Conservation (phyloP, 805 yeast genomes). For the Kluyveromyces lactis region DNA sequence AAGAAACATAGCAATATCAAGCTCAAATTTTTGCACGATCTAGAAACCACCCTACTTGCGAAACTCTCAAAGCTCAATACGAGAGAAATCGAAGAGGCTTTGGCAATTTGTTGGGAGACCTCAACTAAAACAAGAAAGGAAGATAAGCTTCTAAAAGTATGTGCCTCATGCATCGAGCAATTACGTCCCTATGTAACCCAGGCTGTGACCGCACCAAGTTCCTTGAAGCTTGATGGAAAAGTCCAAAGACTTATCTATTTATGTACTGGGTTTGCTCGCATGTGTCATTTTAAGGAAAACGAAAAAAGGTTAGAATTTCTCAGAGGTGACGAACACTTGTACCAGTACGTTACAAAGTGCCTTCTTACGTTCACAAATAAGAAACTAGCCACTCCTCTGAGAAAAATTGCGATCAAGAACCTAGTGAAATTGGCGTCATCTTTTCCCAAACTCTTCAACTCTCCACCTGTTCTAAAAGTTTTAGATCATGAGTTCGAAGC, state of each 20-base stretch:
- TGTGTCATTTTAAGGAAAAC: slow-evolving; percentile 50
- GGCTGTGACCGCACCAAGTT: slow-evolving; percentile 18
- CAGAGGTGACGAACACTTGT: slow-evolving; percentile 44
- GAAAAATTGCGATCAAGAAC: slow-evolving; percentile 48
- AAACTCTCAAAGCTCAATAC: slow-evolving; percentile 52
- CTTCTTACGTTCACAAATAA: slow-evolving; percentile 45
- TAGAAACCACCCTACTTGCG: slow-evolving; percentile 45
- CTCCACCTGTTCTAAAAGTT: slow-evolving; percentile 43
- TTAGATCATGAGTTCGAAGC: slow-evolving; percentile 42
- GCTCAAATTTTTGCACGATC: slow-evolving; percentile 39
- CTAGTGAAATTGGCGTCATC: slow-evolving; percentile 50
- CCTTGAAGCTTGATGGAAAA: slow-evolving; percentile 32
- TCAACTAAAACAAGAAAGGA: slow-evolving; percentile 40
- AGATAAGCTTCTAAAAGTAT: slow-evolving; percentile 48
- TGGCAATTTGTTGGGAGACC: slow-evolving; percentile 59
- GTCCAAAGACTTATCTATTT: slow-evolving; percentile 51
- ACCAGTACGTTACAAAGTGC: slow-evolving; percentile 50
- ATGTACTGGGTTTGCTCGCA: slow-evolving; percentile 63
- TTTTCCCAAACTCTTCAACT: slow-evolving; percentile 59
- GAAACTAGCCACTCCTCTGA: slow-evolving; percentile 28
- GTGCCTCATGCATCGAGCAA: slow-evolving; percentile 49
- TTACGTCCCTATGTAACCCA: slow-evolving; percentile 38
- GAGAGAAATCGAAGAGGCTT: slow-evolving; percentile 61
- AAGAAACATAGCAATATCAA: slow-evolving; percentile 38
- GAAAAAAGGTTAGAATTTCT: slow-evolving; percentile 35